Base-by-base conservation (phyloP, 2,329 filamentous ascomycete species). In the Meredithiella fracta region DNA sequence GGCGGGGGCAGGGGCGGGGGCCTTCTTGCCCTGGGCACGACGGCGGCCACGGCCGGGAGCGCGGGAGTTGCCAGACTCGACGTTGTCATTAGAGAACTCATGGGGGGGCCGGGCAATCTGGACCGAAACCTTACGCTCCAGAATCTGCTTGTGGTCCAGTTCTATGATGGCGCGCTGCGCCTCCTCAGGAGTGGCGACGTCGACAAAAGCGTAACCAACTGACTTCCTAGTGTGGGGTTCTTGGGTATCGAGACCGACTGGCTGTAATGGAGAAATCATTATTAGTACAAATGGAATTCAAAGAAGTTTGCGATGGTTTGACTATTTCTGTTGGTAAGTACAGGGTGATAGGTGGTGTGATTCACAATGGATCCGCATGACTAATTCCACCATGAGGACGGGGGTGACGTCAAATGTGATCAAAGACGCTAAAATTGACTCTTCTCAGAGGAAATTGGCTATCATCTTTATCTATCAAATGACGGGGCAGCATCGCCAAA, bases 181-280 rank as follows among this genome's bases (percentile, higher is more conserved):
- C 77, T 97, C 92, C 63, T 81, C 82, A 59, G 92, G 87, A 62
- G 91, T 96, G 60, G 88, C 94, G 62, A 98, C 85, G 69, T 97
- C 92, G 70, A 98, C 92, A 70, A 98, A 98, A 68, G 92, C 92
- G 72, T 97, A 98, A 68, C 92, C 92, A 70, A 98, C 92, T 62
- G 92, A 91, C 69, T 92, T 91, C 73, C 89, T 91, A 73, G 91
- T 98, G 72, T 92, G 91, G 69, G 92, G 79, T 98, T 97, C 80
- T 94, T 95, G 64, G 92, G 92, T 73, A 98, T 98, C 65, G 92
- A 97, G 71, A 91, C 91, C 72, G 88, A 94, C 79, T 98, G 92
- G 73, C 92, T 97, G 67, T 58, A 63, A 62, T 74, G 23, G 49
- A 17, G 15, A 51, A 31, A 51, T 6, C n/a, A 31, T n/a, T 3